Base-by-base conservation (phyloP, 1,284 basidiomycete genomes). In the Dichomitus squalens region DNA sequence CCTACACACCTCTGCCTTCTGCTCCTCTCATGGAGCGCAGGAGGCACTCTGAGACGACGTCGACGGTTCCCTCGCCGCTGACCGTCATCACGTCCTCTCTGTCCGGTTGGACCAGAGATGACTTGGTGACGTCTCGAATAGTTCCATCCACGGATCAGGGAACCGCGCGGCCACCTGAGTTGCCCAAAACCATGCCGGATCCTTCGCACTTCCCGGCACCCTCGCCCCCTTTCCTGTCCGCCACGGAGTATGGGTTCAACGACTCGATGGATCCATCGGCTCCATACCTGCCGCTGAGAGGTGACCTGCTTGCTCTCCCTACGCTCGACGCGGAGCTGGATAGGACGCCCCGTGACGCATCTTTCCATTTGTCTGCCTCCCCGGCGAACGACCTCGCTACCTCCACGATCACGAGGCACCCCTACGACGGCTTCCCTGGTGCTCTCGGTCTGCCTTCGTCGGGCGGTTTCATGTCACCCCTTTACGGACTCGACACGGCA, bases 11-110 rank as follows among this genome's bases (percentile, higher is more conserved):
- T 34, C 43, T 55, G 36, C 25, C 58, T 1, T 14, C 60, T 12
- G 53, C 57, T 52, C 63, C 63, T 9, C 60, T 68, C 40, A 58
- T 61, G 51, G 59, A 64, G 25, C 57, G 65, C n/a, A 64, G 68
- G 27, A 65, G 61, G 7, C 62, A 65, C 40, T 55, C 66, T 1
- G 64, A 65, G 6, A 68, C 67, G 23, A 63, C 61, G 21, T 65
- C 67, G 8, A 63, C 54, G 38, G 8, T 47, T 18, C 66, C 68
- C 6, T 70, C 74, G 7, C 73, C 73, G 1, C 59, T 74, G 29
- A 53, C 67, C 6, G 59, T 66, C 11, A 64, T 72, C 31, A 65
- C 73, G 11, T 74, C 75, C 2, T 72, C 72, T 14, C 57, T 74
- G 36, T 55, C 69, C 12, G 59, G 64, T 33, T 74, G 73, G 73